A percentile compares a stretch with the other conserved stretches of the same genome.
Evolutionary conservation across 805 yeast species (phyloP).

Genomic region (Sugiyamaella lignohabitans): DNA sequence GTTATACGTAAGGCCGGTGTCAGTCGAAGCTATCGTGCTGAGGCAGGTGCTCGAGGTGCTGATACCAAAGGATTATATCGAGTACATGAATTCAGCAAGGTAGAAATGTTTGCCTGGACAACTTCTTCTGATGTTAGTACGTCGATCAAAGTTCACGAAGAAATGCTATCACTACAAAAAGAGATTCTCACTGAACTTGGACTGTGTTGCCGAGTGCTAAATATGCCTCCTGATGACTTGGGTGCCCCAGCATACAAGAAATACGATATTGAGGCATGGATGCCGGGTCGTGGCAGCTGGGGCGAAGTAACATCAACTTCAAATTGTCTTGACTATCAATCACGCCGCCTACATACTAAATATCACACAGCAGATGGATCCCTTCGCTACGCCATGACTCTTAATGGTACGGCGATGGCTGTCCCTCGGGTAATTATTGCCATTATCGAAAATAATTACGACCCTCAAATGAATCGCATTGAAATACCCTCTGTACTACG

Average conservation of each 20-base stretch:
- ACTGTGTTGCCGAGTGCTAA: slow-evolving; percentile 68
- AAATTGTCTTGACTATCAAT: slow-evolving; percentile 86
- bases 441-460: slow-evolving; percentile 77
- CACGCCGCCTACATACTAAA: slow-evolving; percentile 72
- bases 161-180: slow-evolving; percentile 57
- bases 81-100: slow-evolving; percentile 94
- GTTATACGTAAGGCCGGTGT: slow-evolving; percentile 66
- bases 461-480: slow-evolving; percentile 47
- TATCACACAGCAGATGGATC: slow-evolving; percentile 35
- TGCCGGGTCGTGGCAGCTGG: slow-evolving; percentile 93
- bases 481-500: slow-evolving; percentile 62
- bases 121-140: slow-evolving; percentile 28
- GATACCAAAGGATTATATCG: slow-evolving; percentile 89
- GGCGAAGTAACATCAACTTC: slow-evolving; percentile 92
- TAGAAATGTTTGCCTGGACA: slow-evolving; percentile 81
- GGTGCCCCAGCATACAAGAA: slow-evolving; percentile 93
- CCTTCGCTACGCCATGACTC: slow-evolving; percentile 59
- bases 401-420: slow-evolving; percentile 95
- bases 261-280: slow-evolving; percentile 93
- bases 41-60: slow-evolving; percentile 93
- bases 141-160: slow-evolving; percentile 42
- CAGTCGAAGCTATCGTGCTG: slow-evolving; percentile 85
- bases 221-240: slow-evolving; percentile 85
- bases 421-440: slow-evolving; percentile 88
- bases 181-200: slow-evolving; percentile 62